phyloP scores from a whole-genome alignment of 2,329 filamentous ascomycete genomes.

The Fusarium sacchari region DNA sequence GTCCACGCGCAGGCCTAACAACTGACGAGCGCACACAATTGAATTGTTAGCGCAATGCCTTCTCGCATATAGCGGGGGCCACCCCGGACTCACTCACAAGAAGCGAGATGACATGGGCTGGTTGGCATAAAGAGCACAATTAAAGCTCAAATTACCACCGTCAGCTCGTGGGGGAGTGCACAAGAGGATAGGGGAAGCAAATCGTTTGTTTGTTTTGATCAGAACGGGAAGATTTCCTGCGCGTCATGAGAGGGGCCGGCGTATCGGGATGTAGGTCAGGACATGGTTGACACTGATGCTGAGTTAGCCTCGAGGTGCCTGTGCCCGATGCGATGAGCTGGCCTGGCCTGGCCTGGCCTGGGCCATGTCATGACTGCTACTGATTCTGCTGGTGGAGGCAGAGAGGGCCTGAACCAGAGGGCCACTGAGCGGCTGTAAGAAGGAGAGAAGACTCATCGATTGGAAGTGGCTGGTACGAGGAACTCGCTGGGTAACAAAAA shows the following conservation, averaged over 20 bases:
- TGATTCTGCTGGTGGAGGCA: conserved; percentile 6
- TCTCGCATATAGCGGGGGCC: conserved; percentile 35
- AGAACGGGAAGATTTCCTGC: conserved; percentile 38
- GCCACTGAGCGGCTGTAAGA: conserved; percentile 26
- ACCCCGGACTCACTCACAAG: conserved; percentile 43
- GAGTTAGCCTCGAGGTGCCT: conserved; percentile 6
- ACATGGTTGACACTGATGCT: conserved; percentile 25
- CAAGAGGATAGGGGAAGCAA: conserved; percentile 30
- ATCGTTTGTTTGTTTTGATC: conserved; percentile 48
- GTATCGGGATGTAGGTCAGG: conserved; percentile 33
- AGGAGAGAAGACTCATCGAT: not conserved
- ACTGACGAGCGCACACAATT: conserved; percentile 20
- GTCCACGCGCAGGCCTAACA: conserved; percentile 15
- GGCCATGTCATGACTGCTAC: not conserved
- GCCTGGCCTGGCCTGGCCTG: conserved; percentile 4
- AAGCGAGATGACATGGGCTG: conserved; percentile 47
- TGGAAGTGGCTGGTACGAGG: conserved; percentile 11
- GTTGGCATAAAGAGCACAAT: conserved; percentile 45
- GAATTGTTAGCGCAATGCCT: conserved; percentile 22
- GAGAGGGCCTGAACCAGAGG: conserved; percentile 11
- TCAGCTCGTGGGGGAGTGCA: conserved; percentile 41
- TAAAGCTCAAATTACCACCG: conserved; percentile 44
- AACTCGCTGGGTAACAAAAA: not conserved
- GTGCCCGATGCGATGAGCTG: conserved; percentile 32
- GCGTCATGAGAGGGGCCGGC: conserved; percentile 38